Conservation (phyloP, 2,329 filamentous ascomycete genomes). For the Botrytis fabae region DNA sequence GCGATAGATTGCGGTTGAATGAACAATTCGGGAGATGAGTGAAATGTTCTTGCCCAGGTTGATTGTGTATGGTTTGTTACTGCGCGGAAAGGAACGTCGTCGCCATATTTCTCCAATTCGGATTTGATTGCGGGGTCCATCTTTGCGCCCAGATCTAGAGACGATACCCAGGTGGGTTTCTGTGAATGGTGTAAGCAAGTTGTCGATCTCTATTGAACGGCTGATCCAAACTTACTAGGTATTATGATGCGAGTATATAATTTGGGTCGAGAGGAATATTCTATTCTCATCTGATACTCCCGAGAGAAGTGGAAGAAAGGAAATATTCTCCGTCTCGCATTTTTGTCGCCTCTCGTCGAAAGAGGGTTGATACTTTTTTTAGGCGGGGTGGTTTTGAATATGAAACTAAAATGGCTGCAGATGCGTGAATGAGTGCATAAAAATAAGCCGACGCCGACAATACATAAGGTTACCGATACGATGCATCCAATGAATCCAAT, state of each 20-base stretch:
- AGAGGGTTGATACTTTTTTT: neutral
- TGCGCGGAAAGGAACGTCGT: conserved; percentile 74
- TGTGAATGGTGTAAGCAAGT: neutral
- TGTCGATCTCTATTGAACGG: neutral
- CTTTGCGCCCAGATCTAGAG: conserved; percentile 13
- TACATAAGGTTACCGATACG: neutral
- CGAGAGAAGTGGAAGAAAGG: too few species aligned
- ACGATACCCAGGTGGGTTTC: neutral
- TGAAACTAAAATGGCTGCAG: neutral
- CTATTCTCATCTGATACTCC: too few species aligned
- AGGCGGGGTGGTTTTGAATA: neutral
- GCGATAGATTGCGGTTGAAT: conserved; percentile 76
- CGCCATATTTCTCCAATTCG: conserved; percentile 60
- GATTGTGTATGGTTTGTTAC: conserved; percentile 72
- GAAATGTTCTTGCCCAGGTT: conserved; percentile 94
- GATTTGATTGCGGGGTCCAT: conserved; percentile 49
- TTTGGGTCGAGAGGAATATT: neutral
- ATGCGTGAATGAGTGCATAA: neutral
- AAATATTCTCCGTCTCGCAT: neutral
- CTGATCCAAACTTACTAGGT: neutral
- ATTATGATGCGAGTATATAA: neutral
- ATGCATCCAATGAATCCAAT: neutral
- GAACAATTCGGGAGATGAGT: conserved; percentile 85
- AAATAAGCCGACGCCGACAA: neutral
- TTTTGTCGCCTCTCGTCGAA: neutral